A percentile compares a stretch with the other conserved stretches of the same genome.
Conservation (phyloP, 306 rosid species). For the Arachis stenosperma region DNA sequence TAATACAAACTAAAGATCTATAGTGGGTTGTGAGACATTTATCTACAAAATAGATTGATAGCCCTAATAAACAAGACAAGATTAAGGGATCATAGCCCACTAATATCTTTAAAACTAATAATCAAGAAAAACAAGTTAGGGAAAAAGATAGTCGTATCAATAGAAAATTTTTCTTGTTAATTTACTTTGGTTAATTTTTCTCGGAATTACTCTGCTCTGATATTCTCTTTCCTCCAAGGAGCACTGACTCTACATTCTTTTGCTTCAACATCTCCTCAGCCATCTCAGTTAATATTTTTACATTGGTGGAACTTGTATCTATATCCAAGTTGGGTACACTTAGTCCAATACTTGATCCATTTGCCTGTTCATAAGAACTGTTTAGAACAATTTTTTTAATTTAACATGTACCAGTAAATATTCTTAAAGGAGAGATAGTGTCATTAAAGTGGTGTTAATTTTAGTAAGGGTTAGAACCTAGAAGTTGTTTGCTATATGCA, state of each 20-base stretch:
- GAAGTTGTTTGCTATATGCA: no score
- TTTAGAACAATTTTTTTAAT: background rate
- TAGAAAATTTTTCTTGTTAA: no score
- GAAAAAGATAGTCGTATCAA: no score
- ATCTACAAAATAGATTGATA: no score
- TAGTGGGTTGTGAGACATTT: no score
- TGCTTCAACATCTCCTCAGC: slow-evolving; percentile 94
- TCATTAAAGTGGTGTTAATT: slow-evolving; percentile 4
- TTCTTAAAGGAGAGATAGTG: background rate
- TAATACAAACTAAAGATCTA: no score
- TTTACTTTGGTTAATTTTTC: slow-evolving; percentile 35
- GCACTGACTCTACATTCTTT: slow-evolving; percentile 91
- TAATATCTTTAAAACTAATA: no score
- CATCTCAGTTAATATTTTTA: slow-evolving; percentile 67
- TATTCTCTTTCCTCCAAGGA: slow-evolving; percentile 89
- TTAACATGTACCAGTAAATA: slow-evolving; percentile 4
- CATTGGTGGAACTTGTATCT: slow-evolving; percentile 75
- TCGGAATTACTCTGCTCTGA: slow-evolving; percentile 81
- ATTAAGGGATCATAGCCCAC: no score
- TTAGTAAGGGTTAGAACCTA: background rate
- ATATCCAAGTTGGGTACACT: slow-evolving; percentile 76
- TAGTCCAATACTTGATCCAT: slow-evolving; percentile 79
- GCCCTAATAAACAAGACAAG: no score
- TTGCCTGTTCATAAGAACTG: slow-evolving; percentile 57
- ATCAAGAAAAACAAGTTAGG: no score